Base-by-base conservation (phyloP, 1,139 yeast genomes). In the Taphrina sp. region DNA sequence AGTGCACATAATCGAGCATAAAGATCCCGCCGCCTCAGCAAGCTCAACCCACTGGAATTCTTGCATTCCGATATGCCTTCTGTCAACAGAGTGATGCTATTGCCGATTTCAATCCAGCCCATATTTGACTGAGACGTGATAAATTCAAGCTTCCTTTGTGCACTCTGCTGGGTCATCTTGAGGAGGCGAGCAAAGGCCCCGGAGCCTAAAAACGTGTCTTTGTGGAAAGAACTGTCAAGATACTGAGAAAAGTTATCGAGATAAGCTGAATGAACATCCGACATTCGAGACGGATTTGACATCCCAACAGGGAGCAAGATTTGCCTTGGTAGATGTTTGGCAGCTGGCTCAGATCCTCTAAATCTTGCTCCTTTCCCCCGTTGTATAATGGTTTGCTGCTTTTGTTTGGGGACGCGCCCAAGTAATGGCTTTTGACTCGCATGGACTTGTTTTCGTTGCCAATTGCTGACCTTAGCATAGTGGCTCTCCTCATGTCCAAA, bases 401-500 rank as follows among this genome's bases (percentile, higher is more conserved):
- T n/a, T n/a, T n/a, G n/a, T n/a, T n/a, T n/a, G n/a, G n/a, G n/a
- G n/a, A n/a, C n/a, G n/a, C n/a, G n/a, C n/a, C n/a, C n/a, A n/a
- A n/a, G n/a, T n/a, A n/a, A n/a, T n/a, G n/a, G n/a, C n/a, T n/a
- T n/a, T n/a, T n/a, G n/a, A n/a, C n/a, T n/a, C n/a, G n/a, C n/a
- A n/a, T n/a, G n/a, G n/a, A n/a, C n/a, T 5, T 23, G 8, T 14
- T 12, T 47, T 20, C 20, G 7, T 26, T 49, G 54, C 54, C 54
- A 49, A 12, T 29, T 14, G 16, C 39, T 38, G 8, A 49, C 54
- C 41, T 49, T 49, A 7, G 46, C 17, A 5, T 19, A 17, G 8
- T 26, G 24, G 19, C 37, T 35, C 8, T 49, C 54, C 33, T 49
- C 41, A 17, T 38, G 26, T 2, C 28, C 41, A 17, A 49, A 49